Conservation (phyloP, 179 eudicot species). For the Beta macrorhiza region DNA sequence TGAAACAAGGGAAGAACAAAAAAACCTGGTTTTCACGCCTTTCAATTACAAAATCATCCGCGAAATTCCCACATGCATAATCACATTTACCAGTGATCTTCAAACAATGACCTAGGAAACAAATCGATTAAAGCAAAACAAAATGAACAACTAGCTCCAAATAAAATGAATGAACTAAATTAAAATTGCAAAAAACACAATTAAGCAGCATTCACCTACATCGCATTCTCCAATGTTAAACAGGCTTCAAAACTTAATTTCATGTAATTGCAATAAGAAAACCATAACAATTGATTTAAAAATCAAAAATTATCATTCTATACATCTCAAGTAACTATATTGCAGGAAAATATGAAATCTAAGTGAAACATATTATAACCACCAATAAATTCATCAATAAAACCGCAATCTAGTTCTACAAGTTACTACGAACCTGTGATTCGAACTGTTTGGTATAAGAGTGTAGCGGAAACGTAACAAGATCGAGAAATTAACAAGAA, state of each 20-base stretch:
- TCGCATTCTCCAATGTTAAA: neutral
- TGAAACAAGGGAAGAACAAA: neutral
- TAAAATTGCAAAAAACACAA: too few species aligned
- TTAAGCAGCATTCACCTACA: neutral
- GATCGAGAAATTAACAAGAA: too few species aligned
- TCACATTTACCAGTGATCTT: neutral
- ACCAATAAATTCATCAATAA: too few species aligned
- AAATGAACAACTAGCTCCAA: neutral
- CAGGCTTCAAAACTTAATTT: neutral
- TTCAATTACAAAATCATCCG: neutral
- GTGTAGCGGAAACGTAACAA: too few species aligned
- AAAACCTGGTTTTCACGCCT: neutral
- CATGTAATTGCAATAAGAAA: neutral
- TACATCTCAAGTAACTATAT: too few species aligned
- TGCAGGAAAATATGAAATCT: too few species aligned
- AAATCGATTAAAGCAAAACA: neutral
- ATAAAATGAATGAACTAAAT: neutral
- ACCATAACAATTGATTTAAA: neutral
- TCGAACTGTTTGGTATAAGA: too few species aligned
- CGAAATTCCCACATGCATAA: neutral
- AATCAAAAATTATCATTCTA: too few species aligned
- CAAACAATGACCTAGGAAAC: neutral
- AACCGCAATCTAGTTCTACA: too few species aligned
- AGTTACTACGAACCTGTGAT: too few species aligned
- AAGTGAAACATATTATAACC: too few species aligned